A percentile compares a stretch with the other conserved stretches of the same genome.
These are phyloP conservation scores for Syzygium malaccense DNA, from an alignment of 441 rosid species.

Conservation along the genomic window DNA sequence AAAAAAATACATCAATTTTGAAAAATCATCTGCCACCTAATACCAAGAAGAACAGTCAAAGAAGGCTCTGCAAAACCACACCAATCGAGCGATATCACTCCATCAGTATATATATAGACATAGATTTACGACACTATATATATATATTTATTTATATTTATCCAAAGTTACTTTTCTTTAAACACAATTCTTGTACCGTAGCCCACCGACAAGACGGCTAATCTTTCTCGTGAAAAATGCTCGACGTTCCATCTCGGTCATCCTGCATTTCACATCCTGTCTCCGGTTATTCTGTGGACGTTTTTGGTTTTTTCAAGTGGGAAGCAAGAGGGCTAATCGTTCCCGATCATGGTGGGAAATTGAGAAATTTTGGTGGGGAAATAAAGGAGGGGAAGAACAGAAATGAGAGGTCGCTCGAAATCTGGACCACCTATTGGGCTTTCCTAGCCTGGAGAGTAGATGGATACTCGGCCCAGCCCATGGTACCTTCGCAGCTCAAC, in stretches of 20 bases:
- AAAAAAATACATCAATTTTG: neutral
- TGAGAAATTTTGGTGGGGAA: neutral
- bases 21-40: neutral
- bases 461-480: neutral
- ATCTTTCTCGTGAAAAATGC: neutral
- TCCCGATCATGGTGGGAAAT: neutral
- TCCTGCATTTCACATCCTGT: neutral
- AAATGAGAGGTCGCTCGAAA: neutral
- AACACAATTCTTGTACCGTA: neutral
- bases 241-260: neutral
- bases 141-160: neutral
- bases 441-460: neutral
- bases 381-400: neutral
- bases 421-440: neutral
- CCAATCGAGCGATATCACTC: neutral
- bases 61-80: neutral
- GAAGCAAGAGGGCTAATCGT: neutral
- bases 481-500: neutral
- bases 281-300: neutral
- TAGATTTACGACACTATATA: neutral
- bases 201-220: neutral
- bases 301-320: neutral
- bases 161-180: neutral
- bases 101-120: neutral
- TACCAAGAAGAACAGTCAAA: neutral